A percentile compares a stretch with the other conserved stretches of the same genome.
These are phyloP conservation scores for Fomitopsis schrenkii DNA, from an alignment of 1,284 basidiomycete species.

Conservation along the genomic window DNA sequence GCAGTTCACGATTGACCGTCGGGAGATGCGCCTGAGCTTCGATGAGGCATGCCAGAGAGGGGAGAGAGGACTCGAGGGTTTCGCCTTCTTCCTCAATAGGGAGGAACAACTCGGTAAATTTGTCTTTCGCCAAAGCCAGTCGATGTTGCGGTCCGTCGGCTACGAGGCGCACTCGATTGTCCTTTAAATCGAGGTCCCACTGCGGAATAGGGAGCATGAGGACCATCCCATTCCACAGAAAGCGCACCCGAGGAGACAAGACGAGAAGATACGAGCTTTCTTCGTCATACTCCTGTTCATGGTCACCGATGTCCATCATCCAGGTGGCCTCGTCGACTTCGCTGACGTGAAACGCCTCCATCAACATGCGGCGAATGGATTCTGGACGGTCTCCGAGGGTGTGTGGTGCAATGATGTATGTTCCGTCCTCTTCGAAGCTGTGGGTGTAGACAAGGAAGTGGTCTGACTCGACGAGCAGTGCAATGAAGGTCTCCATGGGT, in stretches of 20 bases:
- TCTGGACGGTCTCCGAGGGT: conserved; percentile 84
- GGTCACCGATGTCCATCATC: conserved; percentile 46
- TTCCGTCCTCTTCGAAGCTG: conserved; percentile 84
- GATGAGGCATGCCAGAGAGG: conserved; percentile 58
- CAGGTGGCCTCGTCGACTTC: conserved; percentile 59
- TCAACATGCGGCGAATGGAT: conserved; percentile 77
- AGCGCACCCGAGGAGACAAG: conserved; percentile 82
- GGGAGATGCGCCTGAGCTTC: conserved; percentile 94
- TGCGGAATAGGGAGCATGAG: conserved; percentile 66
- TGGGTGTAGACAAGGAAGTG: conserved; percentile 96
- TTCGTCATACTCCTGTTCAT: conserved; percentile 50
- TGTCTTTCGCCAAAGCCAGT: conserved; percentile 75
- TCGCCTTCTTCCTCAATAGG: conserved; percentile 59
- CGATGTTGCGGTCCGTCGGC: conserved; percentile 84
- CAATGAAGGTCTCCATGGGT: conserved; percentile 81
- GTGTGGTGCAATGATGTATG: conserved; percentile 89
- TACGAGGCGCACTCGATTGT: conserved; percentile 80
- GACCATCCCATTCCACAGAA: conserved; percentile 94
- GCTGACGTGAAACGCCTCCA: conserved; percentile 79
- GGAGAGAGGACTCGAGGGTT: conserved; percentile 37
- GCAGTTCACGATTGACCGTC: conserved; percentile 83
- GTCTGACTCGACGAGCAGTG: conserved; percentile 78
- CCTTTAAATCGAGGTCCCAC: conserved; percentile 77
- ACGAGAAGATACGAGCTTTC: conserved; percentile 77
- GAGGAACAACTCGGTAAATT: conserved; percentile 69